Evolutionary conservation across 352 stramenopile species (phyloP), one percentile per base, ranked within the genome.

Genomic region (Pythium coloratum): DNA sequence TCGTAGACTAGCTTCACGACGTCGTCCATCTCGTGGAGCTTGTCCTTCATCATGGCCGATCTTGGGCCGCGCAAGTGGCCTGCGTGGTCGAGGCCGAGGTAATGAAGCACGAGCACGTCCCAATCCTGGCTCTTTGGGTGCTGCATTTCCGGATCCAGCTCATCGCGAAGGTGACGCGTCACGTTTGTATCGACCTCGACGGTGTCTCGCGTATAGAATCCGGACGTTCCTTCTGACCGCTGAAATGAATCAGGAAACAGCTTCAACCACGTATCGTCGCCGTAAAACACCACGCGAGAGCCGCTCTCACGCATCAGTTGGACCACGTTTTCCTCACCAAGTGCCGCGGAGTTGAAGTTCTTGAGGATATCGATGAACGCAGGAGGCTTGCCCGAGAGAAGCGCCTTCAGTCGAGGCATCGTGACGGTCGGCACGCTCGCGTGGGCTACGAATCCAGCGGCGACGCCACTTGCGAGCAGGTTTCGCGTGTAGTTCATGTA

Each of bases 281-380:
- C 89, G 66, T 96, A 97, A 64, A 97, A 92, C 46, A 96, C 89
- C 44, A 95, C 76, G 3, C 78, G 75, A 32, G 79, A 77, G 5
- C 78, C 83, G 33, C 71, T 76, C 4, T 73, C 66, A 20, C 51
- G 62, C 33, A 97, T 67, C 32, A 86, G 49, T 34, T 82, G 73
- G 30, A 97, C 54, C 14, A 97, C 55, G 55, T 95, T 96, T 13
- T 86, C 76, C 26, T 95, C 84, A 0, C 75, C 70, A 24, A 97
- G 72, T n/a, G 82, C 82, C 26, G 77, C 88, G 3, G 89, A 96
- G 61, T 97, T 94, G 60, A 97, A 95, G 60, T 97, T 97, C 71
- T 95, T 95, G 38, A 97, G 70, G 54, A 97, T 90, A 66, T 97
- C 89, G 66, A 96, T 95, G 77, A 97, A 97, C 7, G 85, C 84